A percentile compares a stretch with the other conserved stretches of the same genome.
phyloP scores from a whole-genome alignment of 2,329 filamentous ascomycete species.

The Xylaria sp. region DNA sequence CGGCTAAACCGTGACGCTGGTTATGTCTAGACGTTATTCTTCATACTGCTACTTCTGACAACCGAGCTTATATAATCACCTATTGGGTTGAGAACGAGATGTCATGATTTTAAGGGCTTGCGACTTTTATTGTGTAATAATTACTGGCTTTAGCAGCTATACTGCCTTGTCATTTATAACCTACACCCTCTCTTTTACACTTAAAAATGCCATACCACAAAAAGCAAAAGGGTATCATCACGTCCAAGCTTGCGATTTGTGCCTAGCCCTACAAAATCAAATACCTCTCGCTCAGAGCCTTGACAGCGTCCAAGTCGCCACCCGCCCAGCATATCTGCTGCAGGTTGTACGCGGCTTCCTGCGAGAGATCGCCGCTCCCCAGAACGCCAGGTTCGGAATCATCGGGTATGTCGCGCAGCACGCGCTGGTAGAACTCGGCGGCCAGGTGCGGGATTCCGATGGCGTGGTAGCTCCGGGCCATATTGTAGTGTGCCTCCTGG shows the following conservation, averaged over 20 bases:
- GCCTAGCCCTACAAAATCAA: conserved; percentile 38
- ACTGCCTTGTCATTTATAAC: background rate
- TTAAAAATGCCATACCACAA: background rate
- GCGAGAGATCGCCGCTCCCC: conserved; percentile 43
- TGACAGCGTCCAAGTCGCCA: conserved; percentile 45
- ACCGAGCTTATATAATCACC: too few relatives aligned
- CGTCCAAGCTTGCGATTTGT: background rate
- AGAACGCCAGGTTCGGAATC: conserved; percentile 35
- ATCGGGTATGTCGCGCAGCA: conserved; percentile 54
- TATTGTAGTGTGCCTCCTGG: conserved; percentile 86
- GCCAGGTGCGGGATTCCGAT: conserved; percentile 80
- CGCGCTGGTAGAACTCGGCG: conserved; percentile 72
- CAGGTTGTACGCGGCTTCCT: conserved; percentile 49
- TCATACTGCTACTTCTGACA: too few relatives aligned
- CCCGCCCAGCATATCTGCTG: conserved; percentile 48
- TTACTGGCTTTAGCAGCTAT: too few relatives aligned
- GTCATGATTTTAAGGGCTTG: too few relatives aligned
- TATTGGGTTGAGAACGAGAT: too few relatives aligned
- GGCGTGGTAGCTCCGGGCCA: conserved; percentile 79
- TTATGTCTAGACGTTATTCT: too few relatives aligned
- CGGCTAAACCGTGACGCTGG: too few relatives aligned
- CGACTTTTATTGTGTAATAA: too few relatives aligned
- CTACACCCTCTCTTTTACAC: background rate
- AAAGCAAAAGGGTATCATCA: conserved; percentile 23
- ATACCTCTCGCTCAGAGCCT: conserved; percentile 42